These are phyloP conservation scores for Fusarium sp. DNA, from an alignment of 2,329 filamentous ascomycete species.

Conservation along the genomic window DNA sequence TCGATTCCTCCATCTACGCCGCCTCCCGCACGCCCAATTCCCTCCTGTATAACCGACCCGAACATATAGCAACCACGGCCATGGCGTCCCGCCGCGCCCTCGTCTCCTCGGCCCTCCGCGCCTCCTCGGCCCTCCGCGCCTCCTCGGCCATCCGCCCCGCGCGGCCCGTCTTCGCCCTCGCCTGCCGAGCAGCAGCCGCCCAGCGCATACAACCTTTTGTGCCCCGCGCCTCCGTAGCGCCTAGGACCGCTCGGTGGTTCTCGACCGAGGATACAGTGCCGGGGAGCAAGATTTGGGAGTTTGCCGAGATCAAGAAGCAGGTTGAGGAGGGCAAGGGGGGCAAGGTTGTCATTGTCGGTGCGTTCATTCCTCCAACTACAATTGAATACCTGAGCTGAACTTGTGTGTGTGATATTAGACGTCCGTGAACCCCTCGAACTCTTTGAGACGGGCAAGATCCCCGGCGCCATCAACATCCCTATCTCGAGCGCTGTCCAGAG, in stretches of 20 bases:
- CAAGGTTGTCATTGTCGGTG: constrained; percentile 61
- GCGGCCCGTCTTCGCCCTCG: constrained; percentile 14
- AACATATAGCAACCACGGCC: neutral
- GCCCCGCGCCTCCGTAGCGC: constrained; percentile 9
- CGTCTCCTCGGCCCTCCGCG: constrained; percentile 31
- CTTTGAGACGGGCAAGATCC: constrained; percentile 75
- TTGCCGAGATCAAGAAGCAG: constrained; percentile 61
- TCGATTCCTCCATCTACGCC: neutral
- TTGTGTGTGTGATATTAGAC: constrained; percentile 57
- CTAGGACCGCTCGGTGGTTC: constrained; percentile 18
- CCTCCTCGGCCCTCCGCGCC: constrained; percentile 28
- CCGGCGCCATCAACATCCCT: constrained; percentile 84
- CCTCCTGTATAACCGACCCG: neutral
- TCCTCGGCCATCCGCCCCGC: constrained; percentile 15
- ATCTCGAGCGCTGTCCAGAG: constrained; percentile 81
- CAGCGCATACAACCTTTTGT: constrained; percentile 2
- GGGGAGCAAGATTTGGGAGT: constrained; percentile 59
- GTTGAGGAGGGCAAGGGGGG: constrained; percentile 39
- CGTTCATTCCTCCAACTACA: neutral
- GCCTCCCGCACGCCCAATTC: neutral
- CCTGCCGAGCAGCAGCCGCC: neutral
- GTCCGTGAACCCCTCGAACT: constrained; percentile 80
- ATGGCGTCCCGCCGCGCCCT: constrained; percentile 39
- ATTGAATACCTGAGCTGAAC: neutral
- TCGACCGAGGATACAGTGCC: constrained; percentile 23